phyloP scores from a whole-genome alignment of 495 filamentous ascomycete species.

The Xeromyces bisporus region DNA sequence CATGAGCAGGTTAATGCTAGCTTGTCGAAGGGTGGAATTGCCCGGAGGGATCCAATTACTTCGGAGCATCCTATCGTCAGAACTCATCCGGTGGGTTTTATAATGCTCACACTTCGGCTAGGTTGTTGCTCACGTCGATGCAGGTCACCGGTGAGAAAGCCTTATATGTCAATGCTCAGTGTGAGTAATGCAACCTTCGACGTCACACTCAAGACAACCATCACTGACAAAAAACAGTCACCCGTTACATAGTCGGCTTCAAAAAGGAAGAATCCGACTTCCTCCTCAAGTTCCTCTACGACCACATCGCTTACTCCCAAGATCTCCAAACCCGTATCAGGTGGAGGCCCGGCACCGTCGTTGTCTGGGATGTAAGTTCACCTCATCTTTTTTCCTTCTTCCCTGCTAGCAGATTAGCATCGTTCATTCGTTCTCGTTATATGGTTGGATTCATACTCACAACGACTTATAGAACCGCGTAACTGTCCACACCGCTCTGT shows the following conservation, averaged over 20 bases:
- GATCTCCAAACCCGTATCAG: slow-evolving; percentile 42
- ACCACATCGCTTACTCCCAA: slow-evolving; percentile 41
- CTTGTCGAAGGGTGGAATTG: slow-evolving; percentile 30
- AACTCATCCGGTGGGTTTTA: slow-evolving; percentile 37
- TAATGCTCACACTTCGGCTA: slow-evolving; percentile 13
- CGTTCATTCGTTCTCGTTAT: too few species aligned
- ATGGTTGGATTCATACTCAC: too few species aligned
- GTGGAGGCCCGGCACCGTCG: slow-evolving; percentile 40
- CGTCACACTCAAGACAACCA: background rate
- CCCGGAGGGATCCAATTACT: slow-evolving; percentile 36
- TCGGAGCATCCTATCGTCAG: slow-evolving; percentile 43
- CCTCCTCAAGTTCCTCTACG: slow-evolving; percentile 48
- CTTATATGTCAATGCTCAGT: slow-evolving; percentile 71
- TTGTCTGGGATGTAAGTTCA: slow-evolving; percentile 42
- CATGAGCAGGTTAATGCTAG: slow-evolving; percentile 35
- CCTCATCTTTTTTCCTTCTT: slow-evolving; percentile 1
- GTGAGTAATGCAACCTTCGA: slow-evolving; percentile 29
- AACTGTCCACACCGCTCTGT: slow-evolving; percentile 57
- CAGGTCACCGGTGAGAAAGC: slow-evolving; percentile 53
- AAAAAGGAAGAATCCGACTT: slow-evolving; percentile 52
- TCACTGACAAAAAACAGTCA: slow-evolving; percentile 24
- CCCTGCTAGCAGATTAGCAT: slow-evolving; percentile 2
- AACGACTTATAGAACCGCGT: slow-evolving; percentile 55
- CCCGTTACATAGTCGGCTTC: slow-evolving; percentile 43
- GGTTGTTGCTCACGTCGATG: background rate